Evolutionary conservation across 140 eudicot species (phyloP).

Genomic region (Erigeron philadelphicus): DNA sequence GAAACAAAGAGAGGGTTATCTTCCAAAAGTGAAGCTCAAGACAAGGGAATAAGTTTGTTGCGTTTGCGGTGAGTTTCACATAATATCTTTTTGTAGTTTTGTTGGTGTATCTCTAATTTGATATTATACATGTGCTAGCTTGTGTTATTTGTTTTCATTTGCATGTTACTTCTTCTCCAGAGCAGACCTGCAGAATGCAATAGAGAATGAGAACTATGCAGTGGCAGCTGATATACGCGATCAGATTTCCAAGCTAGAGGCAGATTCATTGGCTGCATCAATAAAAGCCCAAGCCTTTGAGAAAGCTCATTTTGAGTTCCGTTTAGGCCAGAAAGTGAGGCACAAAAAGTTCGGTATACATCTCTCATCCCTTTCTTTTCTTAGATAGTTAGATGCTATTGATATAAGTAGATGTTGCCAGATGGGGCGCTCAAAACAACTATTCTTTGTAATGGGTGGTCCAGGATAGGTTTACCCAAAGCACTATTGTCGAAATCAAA

Average conservation of each 20-base stretch:
- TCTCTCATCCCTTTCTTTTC: conserved; percentile 8
- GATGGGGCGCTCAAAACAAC: neutral
- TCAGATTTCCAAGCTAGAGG: conserved; percentile 71
- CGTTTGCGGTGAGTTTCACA: conserved; percentile 60
- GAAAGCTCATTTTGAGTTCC: conserved; percentile 63
- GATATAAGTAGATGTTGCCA: conserved; percentile 3
- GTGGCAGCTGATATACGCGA: conserved; percentile 79
- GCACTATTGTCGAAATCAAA: neutral
- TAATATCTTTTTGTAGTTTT: neutral
- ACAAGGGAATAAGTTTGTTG: conserved; percentile 73
- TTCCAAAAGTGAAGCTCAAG: conserved; percentile 88
- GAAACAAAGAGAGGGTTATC: conserved; percentile 60
- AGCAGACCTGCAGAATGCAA: conserved; percentile 85
- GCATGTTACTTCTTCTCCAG: conserved; percentile 45
- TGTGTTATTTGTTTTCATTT: neutral
- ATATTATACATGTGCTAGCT: neutral
- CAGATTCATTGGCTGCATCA: conserved; percentile 80
- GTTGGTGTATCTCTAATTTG: conserved; percentile 12
- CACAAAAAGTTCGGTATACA: conserved; percentile 73
- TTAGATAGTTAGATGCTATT: conserved; percentile 10
- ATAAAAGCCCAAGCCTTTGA: conserved; percentile 74
- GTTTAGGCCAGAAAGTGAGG: conserved; percentile 89
- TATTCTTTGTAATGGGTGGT: neutral
- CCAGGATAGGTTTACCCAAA: neutral
- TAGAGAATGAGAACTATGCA: conserved; percentile 67